phyloP scores from a whole-genome alignment of 352 stramenopile genomes.

The Phytopythium chamaehyphon region DNA sequence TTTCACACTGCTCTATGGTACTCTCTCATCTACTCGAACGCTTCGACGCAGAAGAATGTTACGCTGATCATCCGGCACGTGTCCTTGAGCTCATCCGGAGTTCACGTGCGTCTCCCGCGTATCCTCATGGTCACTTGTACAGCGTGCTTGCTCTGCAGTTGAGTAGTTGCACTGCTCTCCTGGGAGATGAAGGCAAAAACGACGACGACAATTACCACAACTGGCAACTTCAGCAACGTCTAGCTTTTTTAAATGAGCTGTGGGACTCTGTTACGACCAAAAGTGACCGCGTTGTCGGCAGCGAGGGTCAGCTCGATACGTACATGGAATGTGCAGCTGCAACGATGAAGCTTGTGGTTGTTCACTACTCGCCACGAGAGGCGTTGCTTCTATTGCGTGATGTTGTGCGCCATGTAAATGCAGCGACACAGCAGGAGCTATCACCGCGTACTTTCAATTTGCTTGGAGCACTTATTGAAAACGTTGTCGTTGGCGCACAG shows the following conservation, averaged over 20 bases:
- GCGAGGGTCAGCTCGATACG: conserved; percentile 43
- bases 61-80: conserved; percentile 40
- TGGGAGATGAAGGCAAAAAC: neutral
- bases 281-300: conserved; percentile 4
- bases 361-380: conserved; percentile 79
- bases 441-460: conserved; percentile 65
- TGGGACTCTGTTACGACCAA: conserved; percentile 80
- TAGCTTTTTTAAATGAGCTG: conserved; percentile 83
- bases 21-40: conserved; percentile 81
- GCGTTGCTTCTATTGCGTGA: conserved; percentile 83
- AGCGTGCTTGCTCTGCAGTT: conserved; percentile 65
- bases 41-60: conserved; percentile 57
- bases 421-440: conserved; percentile 47
- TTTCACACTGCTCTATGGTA: conserved; percentile 86
- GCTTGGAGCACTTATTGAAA: conserved; percentile 70
- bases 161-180: conserved; percentile 14
- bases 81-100: conserved; percentile 73
- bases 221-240: conserved; percentile 3
- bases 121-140: conserved; percentile 66
- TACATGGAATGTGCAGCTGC: conserved; percentile 83
- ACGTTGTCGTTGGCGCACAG: conserved; percentile 70
- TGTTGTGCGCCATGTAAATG: conserved; percentile 78
- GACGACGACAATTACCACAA: neutral
- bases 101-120: conserved; percentile 32
- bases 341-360: conserved; percentile 84